Evolutionary conservation across 345 rosid genomes (phyloP).

Genomic region (Mercurialis annua): DNA sequence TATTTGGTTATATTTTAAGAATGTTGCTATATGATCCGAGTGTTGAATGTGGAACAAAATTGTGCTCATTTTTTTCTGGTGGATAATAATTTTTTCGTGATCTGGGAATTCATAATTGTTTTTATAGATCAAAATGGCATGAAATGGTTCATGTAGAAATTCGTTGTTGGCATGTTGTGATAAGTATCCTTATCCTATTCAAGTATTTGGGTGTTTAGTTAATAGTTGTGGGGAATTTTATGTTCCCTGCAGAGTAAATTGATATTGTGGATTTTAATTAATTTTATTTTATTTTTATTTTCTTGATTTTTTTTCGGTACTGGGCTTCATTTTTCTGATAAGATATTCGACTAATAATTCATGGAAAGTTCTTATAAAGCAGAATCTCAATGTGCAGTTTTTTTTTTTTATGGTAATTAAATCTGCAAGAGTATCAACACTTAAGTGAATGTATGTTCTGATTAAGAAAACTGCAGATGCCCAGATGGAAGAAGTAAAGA

Average conservation of each 20-base stretch:
- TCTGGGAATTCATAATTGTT: background rate
- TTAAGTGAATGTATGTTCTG: background rate
- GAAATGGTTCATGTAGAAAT: background rate
- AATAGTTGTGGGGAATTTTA: background rate
- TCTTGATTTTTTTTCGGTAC: background rate
- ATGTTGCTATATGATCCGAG: background rate
- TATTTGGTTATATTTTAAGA: background rate
- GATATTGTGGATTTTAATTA: background rate
- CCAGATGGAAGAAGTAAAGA: background rate
- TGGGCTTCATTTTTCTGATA: background rate
- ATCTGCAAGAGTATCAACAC: background rate
- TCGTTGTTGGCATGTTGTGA: background rate
- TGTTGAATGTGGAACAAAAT: background rate
- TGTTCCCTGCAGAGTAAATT: background rate
- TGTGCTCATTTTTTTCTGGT: background rate
- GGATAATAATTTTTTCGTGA: background rate
- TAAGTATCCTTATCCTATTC: background rate
- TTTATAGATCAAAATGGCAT: background rate
- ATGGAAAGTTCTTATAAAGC: background rate
- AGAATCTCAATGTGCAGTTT: background rate
- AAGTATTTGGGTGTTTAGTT: background rate
- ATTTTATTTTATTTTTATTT: background rate
- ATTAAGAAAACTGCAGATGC: background rate
- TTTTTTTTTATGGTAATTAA: background rate
- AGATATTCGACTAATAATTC: background rate